These are phyloP conservation scores for Corinectria fuckeliana DNA, from an alignment of 2,329 filamentous ascomycete species.

Conservation along the genomic window DNA sequence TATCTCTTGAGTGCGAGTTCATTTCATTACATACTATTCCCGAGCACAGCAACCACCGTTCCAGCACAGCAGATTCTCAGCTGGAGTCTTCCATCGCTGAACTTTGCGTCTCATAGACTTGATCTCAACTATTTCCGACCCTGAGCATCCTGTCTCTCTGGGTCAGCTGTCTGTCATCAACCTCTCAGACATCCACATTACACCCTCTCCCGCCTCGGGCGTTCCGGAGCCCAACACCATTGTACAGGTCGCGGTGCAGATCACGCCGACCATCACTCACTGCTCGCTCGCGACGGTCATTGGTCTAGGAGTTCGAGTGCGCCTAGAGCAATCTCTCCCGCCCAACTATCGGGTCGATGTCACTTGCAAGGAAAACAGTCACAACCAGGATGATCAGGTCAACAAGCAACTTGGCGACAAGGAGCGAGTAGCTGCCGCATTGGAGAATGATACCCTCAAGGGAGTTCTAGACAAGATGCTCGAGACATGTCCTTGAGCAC, in stretches of 20 bases:
- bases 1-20: neutral
- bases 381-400: conserved; percentile 91
- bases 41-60: neutral
- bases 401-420: conserved; percentile 98
- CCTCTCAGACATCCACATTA: conserved; percentile 88
- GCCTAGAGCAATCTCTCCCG: conserved; percentile 88
- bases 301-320: conserved; percentile 88
- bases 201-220: conserved; percentile 46
- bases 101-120: conserved; percentile 68
- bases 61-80: neutral
- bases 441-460: conserved; percentile 92
- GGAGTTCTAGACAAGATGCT: conserved; percentile 93
- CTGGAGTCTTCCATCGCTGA: conserved; percentile 28
- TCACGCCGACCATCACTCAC: conserved; percentile 96
- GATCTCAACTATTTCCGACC: conserved; percentile 93
- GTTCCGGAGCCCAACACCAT: conserved; percentile 59
- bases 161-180: conserved; percentile 95
- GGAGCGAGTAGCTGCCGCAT: conserved; percentile 90
- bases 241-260: conserved; percentile 81
- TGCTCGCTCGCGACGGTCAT: conserved; percentile 97
- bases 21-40: neutral
- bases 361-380: conserved; percentile 93
- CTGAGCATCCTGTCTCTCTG: conserved; percentile 93
- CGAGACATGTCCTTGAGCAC: conserved; percentile 72
- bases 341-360: conserved; percentile 93